Evolutionary conservation across 768 basidiomycete genomes (phyloP).

Genomic region (Rhizopogon vesiculosus): DNA sequence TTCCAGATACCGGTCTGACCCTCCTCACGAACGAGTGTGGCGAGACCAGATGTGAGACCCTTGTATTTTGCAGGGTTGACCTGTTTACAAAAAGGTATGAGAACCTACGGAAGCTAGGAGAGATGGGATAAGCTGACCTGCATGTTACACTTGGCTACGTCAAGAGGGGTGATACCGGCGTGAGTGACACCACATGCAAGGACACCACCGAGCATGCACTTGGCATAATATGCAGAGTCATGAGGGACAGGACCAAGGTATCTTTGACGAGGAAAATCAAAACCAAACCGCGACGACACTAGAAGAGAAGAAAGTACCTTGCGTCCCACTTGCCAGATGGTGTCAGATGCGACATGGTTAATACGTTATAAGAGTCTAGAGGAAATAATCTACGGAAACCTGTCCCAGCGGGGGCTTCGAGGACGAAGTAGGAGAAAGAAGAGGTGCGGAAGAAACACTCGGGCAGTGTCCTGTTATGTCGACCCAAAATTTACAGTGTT

Average conservation of each 20-base stretch:
- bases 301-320: conserved; percentile 37
- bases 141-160: conserved; percentile 92
- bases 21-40: conserved; percentile 71
- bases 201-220: conserved; percentile 84
- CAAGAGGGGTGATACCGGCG: conserved; percentile 81
- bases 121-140: conserved; percentile 45
- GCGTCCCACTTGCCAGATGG: conserved; percentile 69
- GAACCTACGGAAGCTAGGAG: background rate
- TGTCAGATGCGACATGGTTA: conserved; percentile 45
- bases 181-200: conserved; percentile 88
- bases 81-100: conserved; percentile 29
- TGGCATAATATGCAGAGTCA: conserved; percentile 71
- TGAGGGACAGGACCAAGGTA: conserved; percentile 71
- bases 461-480: background rate
- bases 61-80: conserved; percentile 75
- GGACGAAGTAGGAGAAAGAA: background rate
- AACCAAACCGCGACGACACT: background rate
- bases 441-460: too few species aligned
- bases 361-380: conserved; percentile 17
- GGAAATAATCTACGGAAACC: background rate
- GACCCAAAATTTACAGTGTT: background rate
- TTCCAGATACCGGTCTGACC: conserved; percentile 88
- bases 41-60: conserved; percentile 57
- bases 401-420: background rate
- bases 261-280: conserved; percentile 30